Conservation (phyloP, 495 filamentous ascomycete species). For the Echria macrotheca region DNA sequence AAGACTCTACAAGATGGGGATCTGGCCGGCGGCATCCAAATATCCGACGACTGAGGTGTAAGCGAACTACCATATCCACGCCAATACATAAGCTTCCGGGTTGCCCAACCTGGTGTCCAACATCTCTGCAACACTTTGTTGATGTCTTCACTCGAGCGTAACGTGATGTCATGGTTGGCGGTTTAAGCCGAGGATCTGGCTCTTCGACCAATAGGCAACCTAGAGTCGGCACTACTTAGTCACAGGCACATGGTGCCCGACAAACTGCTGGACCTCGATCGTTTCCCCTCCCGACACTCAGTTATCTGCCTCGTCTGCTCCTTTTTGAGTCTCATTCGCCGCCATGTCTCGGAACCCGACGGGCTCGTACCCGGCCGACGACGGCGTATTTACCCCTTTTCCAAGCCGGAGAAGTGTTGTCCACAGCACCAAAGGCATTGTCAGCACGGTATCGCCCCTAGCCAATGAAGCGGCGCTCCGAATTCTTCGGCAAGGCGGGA, state of each 20-base stretch:
- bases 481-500: slow-evolving; percentile 69
- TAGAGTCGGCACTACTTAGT: too few species aligned
- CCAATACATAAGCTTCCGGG: background rate
- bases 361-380: slow-evolving; percentile 46
- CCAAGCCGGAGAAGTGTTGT: slow-evolving; percentile 73
- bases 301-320: too few species aligned
- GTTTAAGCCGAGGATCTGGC: background rate
- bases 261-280: too few species aligned
- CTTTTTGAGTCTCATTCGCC: too few species aligned
- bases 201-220: slow-evolving; percentile 7
- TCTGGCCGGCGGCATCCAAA: slow-evolving; percentile 8
- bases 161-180: too few species aligned
- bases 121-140: too few species aligned
- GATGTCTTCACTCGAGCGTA: too few species aligned
- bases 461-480: slow-evolving; percentile 69
- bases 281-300: too few species aligned
- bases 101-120: too few species aligned
- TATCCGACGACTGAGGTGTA: slow-evolving; percentile 11
- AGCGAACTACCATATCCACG: background rate
- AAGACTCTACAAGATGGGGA: slow-evolving; percentile 45
- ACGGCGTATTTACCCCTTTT: slow-evolving; percentile 53
- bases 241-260: slow-evolving; percentile 8
- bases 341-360: too few species aligned
- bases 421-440: slow-evolving; percentile 75
- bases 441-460: slow-evolving; percentile 74